Evolutionary conservation across 495 filamentous ascomycete species (phyloP).

Genomic region (Neurospora sp.): DNA sequence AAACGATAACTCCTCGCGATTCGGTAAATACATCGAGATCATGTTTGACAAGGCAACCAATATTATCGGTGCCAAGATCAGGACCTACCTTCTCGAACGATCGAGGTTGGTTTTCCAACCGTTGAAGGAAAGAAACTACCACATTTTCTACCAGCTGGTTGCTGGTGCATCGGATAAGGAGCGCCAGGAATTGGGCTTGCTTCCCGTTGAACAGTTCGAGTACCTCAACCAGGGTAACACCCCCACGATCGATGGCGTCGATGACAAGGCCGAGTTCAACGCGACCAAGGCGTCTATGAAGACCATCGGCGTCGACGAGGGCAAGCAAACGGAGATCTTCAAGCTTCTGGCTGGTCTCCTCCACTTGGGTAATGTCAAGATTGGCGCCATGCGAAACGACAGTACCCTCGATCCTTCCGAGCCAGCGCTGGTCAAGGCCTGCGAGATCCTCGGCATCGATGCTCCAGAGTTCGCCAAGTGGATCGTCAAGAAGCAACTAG

Average conservation of each 20-base stretch:
- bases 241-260: conserved; percentile 86
- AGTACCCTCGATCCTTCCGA: conserved; percentile 74
- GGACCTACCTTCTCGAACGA: conserved; percentile 90
- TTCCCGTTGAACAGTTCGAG: conserved; percentile 80
- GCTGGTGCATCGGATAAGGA: conserved; percentile 87
- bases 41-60: conserved; percentile 95
- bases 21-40: conserved; percentile 99
- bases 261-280: conserved; percentile 87
- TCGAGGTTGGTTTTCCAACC: conserved; percentile 98
- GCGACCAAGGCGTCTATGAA: conserved; percentile 76
- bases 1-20: conserved; percentile 98
- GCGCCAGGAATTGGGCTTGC: conserved; percentile 62
- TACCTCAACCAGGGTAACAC: conserved; percentile 94
- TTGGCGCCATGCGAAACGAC: conserved; percentile 79
- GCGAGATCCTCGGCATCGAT: conserved; percentile 81
- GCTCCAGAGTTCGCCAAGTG: conserved; percentile 86
- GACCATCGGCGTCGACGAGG: conserved; percentile 73
- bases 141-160: conserved; percentile 97
- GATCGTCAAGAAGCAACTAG: conserved; percentile 98
- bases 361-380: conserved; percentile 93
- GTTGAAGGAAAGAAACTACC: conserved; percentile 95
- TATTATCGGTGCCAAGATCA: conserved; percentile 95
- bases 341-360: conserved; percentile 83
- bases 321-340: conserved; percentile 77
- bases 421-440: conserved; percentile 70